Percentiles rank a stretch among this genome's conserved stretches.
These are phyloP conservation scores for Pseudogymnoascus sp. DNA, from an alignment of 2,329 filamentous ascomycete genomes.

Conservation along the genomic window DNA sequence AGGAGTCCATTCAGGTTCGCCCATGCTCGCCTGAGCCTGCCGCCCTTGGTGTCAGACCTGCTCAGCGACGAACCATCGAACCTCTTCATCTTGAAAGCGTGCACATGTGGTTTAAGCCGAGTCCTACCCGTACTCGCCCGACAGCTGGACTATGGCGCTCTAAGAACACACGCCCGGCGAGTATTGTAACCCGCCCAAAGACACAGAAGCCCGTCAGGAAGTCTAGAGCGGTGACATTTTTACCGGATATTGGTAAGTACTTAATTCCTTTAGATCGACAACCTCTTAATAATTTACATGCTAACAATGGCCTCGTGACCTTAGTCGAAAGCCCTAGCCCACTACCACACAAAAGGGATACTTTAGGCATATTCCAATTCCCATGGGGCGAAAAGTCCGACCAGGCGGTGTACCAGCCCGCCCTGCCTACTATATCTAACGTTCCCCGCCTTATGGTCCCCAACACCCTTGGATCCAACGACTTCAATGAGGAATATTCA, in stretches of 20 bases:
- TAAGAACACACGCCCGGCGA: constrained; percentile 21
- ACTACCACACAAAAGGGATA: constrained; percentile 49
- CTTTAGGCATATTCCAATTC: constrained; percentile 58
- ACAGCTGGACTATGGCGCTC: constrained; percentile 26
- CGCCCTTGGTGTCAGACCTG: constrained; percentile 24
- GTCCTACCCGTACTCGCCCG: constrained; percentile 14
- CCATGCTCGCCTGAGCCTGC: constrained; percentile 20
- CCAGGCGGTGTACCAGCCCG: constrained; percentile 38
- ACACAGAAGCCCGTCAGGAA: constrained; percentile 48
- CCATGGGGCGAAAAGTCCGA: constrained; percentile 59
- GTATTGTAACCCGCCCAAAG: constrained; percentile 34
- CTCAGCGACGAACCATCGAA: constrained; percentile 16
- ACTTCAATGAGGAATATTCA: constrained; percentile 19
- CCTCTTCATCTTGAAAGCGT: constrained; percentile 21
- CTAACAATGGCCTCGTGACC: constrained; percentile 12
- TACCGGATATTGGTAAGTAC: constrained; percentile 48
- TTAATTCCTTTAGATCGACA: not conserved
- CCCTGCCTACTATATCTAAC: constrained; percentile 18
- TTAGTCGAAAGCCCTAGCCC: constrained; percentile 51
- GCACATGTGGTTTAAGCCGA: constrained; percentile 25
- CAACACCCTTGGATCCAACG: not conserved
- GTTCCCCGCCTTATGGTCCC: not conserved
- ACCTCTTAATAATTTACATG: not conserved
- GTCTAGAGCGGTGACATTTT: constrained; percentile 48
- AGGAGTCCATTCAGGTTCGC: constrained; percentile 10